phyloP scores from a whole-genome alignment of 2,329 filamentous ascomycete species.

The Colletotrichum sp. region DNA sequence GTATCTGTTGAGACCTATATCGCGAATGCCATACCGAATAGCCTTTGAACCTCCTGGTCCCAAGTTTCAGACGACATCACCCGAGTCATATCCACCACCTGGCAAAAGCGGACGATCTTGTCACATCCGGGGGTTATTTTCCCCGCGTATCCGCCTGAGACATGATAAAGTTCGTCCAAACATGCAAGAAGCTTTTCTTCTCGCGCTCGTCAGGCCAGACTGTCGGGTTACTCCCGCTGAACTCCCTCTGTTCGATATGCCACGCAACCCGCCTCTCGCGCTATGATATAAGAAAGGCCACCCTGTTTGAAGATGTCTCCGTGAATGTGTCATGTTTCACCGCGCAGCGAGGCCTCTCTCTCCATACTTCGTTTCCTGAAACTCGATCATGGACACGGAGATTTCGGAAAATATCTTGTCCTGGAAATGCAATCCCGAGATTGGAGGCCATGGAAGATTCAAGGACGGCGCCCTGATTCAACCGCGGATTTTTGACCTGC shows the following conservation, averaged over 20 bases:
- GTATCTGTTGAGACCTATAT: background rate
- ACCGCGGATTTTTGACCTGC: background rate
- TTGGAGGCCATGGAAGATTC: background rate
- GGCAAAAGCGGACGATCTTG: background rate
- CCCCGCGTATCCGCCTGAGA: background rate
- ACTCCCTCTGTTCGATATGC: too few relatives aligned
- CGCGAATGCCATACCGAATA: background rate
- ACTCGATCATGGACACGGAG: background rate
- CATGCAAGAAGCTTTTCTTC: fast-evolving
- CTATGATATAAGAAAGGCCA: background rate
- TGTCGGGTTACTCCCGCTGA: background rate
- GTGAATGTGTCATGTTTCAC: background rate
- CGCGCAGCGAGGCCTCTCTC: background rate
- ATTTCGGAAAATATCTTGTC: background rate
- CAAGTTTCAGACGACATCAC: background rate
- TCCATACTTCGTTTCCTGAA: background rate
- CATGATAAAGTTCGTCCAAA: background rate
- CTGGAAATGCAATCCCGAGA: background rate
- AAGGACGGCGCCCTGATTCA: background rate
- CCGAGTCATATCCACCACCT: background rate
- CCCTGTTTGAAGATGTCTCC: background rate
- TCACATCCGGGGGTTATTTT: background rate
- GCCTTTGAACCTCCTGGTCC: background rate
- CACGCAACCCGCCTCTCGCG: background rate
- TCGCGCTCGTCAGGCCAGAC: background rate